Conservation (phyloP, 202 grass and related monocot genomes). For the Tripidium arundinaceum region DNA sequence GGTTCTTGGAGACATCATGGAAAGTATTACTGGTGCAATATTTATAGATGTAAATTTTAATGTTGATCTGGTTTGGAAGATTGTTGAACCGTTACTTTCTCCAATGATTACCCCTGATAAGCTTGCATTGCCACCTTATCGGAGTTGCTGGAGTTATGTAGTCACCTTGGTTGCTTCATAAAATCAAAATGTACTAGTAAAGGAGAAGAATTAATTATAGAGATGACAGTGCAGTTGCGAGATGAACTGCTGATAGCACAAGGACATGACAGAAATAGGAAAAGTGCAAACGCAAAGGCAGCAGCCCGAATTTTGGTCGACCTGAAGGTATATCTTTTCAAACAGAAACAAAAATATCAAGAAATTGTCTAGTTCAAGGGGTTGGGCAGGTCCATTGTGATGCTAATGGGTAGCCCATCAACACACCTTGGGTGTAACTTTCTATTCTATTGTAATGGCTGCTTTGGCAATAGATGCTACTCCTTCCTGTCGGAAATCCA, state of each 20-base stretch:
- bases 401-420: slow-evolving; percentile 19
- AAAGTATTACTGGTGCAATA: slow-evolving; percentile 83
- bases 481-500: background rate
- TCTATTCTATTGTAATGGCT: background rate
- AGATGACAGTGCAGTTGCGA: slow-evolving; percentile 57
- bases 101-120: slow-evolving; percentile 91
- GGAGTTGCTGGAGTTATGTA: slow-evolving; percentile 70
- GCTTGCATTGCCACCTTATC: slow-evolving; percentile 69
- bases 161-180: slow-evolving; percentile 76
- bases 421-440: slow-evolving; percentile 17
- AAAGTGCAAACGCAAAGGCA: slow-evolving; percentile 68
- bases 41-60: slow-evolving; percentile 74
- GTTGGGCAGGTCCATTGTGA: background rate
- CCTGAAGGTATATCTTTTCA: slow-evolving; percentile 53
- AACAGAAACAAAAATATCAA: slow-evolving; percentile 18
- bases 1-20: slow-evolving; percentile 91
- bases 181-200: slow-evolving; percentile 56
- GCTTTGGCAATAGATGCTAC: slow-evolving; percentile 5
- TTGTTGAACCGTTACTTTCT: slow-evolving; percentile 68
- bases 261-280: slow-evolving; percentile 55
- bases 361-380: background rate
- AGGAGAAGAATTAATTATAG: slow-evolving; percentile 66
- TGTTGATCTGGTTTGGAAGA: slow-evolving; percentile 70
- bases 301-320: slow-evolving; percentile 62
- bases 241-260: slow-evolving; percentile 49